Conservation (phyloP, 768 basidiomycete species). For the Kwoniella pini region DNA sequence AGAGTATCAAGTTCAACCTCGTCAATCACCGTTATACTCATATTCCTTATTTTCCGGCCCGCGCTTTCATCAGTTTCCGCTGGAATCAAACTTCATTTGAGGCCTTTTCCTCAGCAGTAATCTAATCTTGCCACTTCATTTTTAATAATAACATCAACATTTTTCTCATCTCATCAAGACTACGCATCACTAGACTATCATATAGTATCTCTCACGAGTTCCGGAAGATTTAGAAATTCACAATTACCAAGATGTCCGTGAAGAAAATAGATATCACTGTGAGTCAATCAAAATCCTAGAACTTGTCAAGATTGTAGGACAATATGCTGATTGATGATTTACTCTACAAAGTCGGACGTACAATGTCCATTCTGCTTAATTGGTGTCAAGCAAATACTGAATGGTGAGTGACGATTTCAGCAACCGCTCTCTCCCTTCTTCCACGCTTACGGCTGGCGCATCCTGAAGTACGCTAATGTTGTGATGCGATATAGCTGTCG, state of each 20-base stretch:
- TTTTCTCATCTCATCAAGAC: neutral
- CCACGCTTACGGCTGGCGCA: neutral
- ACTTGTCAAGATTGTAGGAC: neutral
- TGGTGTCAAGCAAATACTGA: slow-evolving; percentile 31
- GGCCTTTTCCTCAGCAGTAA: neutral
- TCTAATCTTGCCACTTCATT: neutral
- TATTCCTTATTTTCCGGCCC: neutral
- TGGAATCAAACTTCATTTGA: neutral
- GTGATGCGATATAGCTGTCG: slow-evolving; percentile 16
- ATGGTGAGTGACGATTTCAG: slow-evolving; percentile 9
- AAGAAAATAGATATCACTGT: slow-evolving; percentile 38
- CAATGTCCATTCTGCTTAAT: slow-evolving; percentile 45
- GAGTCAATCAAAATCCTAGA: neutral
- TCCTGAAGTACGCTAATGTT: neutral
- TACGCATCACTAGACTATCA: neutral
- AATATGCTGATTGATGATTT: neutral
- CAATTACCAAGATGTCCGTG: slow-evolving; percentile 1
- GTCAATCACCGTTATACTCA: neutral
- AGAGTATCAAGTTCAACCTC: neutral
- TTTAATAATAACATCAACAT: neutral
- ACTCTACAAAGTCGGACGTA: slow-evolving; percentile 29
- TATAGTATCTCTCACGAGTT: no score
- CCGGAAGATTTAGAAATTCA: neutral
- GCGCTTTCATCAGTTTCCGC: neutral
- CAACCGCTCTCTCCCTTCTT: neutral